phyloP scores from a whole-genome alignment of 2,329 filamentous ascomycete genomes.

The Penicillium verrucosum region DNA sequence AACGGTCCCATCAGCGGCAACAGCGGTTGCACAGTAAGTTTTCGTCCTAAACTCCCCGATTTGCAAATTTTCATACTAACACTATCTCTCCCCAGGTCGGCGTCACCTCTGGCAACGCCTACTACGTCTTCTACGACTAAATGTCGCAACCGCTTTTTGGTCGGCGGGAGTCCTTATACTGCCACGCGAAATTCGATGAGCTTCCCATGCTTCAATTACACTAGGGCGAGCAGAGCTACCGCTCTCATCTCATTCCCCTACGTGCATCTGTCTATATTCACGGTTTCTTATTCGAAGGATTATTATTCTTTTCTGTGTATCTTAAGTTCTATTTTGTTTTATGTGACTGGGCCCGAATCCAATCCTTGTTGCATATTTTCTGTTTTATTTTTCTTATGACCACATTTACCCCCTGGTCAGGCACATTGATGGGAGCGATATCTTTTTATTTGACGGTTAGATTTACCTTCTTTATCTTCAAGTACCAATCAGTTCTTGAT shows the following conservation, averaged over 20 bases:
- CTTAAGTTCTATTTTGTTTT: slow-evolving; percentile 32
- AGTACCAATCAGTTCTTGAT: slow-evolving; percentile 7
- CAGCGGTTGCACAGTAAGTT: slow-evolving; percentile 76
- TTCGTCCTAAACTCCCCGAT: neutral
- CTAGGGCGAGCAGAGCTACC: neutral
- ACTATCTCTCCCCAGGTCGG: slow-evolving; percentile 41
- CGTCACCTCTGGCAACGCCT: slow-evolving; percentile 49
- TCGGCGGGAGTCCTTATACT: slow-evolving; percentile 9
- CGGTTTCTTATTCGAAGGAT: slow-evolving; percentile 30
- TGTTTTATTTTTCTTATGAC: slow-evolving; percentile 10
- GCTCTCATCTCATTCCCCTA: slow-evolving; percentile 11
- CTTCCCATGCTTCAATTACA: neutral
- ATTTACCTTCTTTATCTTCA: slow-evolving; percentile 6
- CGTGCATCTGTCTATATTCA: slow-evolving; percentile 27
- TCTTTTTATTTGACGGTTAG: slow-evolving; percentile 9
- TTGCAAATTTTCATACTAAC: slow-evolving; percentile 9
- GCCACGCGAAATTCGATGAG: slow-evolving; percentile 14
- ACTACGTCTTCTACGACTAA: slow-evolving; percentile 45
- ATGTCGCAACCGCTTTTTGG: slow-evolving; percentile 2
- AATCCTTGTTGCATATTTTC: slow-evolving; percentile 26
- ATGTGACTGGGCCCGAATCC: slow-evolving; percentile 26
- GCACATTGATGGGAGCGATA: slow-evolving; percentile 5
- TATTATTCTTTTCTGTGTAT: slow-evolving; percentile 36
- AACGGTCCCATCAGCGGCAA: slow-evolving; percentile 46
- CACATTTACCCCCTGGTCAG: slow-evolving; percentile 6